phyloP scores from a whole-genome alignment of 768 basidiomycete genomes.

The Podaxis sp. region DNA sequence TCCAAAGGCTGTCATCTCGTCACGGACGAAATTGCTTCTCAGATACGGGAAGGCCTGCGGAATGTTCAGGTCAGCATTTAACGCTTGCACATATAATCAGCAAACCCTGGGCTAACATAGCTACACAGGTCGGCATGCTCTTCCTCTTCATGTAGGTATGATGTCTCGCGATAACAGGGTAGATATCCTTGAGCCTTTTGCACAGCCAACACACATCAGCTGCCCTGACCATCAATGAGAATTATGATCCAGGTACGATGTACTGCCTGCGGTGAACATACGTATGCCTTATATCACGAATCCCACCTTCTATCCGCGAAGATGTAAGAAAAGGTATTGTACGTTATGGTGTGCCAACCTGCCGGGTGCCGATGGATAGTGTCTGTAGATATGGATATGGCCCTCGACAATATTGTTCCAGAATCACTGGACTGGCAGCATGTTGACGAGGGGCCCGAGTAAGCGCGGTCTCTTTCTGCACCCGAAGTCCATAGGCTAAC shows the following conservation, averaged over 20 bases:
- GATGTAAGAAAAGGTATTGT: constrained; percentile 35
- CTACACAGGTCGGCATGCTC: constrained; percentile 76
- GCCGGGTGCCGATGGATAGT: background rate
- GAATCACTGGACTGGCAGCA: constrained; percentile 82
- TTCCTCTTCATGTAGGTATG: constrained; percentile 80
- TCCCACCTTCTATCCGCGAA: constrained; percentile 23
- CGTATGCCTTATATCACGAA: constrained; percentile 22
- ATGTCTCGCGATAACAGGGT: background rate
- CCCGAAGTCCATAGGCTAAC: background rate
- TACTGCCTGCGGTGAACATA: background rate
- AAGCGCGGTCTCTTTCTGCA: constrained; percentile 28
- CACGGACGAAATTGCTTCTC: constrained; percentile 68
- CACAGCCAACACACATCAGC: constrained; percentile 67
- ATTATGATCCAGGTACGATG: constrained; percentile 71
- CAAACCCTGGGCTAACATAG: background rate
- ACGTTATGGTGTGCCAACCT: background rate
- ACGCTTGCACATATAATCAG: constrained; percentile 2
- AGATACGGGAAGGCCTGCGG: constrained; percentile 69
- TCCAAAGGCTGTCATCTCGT: constrained; percentile 79
- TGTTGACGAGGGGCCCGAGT: constrained; percentile 93
- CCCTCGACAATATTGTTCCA: constrained; percentile 85
- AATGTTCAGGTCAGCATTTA: constrained; percentile 51
- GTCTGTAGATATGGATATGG: constrained; percentile 88
- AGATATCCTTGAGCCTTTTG: background rate
- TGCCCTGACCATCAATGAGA: constrained; percentile 85